These are phyloP conservation scores for Cronartium quercuum DNA, from an alignment of 1,284 basidiomycete genomes.

Conservation along the genomic window DNA sequence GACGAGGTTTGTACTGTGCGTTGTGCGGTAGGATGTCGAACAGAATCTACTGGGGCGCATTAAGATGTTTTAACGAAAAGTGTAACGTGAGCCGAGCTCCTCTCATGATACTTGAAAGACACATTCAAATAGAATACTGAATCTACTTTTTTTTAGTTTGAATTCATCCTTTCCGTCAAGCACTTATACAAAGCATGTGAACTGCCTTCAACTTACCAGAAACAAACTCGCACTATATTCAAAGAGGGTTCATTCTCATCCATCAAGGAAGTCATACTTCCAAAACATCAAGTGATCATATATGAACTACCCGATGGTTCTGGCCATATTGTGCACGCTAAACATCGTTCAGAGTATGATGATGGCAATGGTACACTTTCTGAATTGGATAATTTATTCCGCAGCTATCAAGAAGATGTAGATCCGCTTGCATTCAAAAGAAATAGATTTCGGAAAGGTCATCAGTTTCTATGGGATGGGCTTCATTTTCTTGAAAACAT, in stretches of 20 bases:
- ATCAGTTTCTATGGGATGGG: not conserved
- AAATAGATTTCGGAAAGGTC: conserved; percentile 3
- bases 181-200: not conserved
- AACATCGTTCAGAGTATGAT: not conserved
- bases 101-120: not conserved
- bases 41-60: conserved; percentile 25
- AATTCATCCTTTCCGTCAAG: conserved; percentile 1
- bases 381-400: not conserved
- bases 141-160: not conserved
- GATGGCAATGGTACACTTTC: not conserved
- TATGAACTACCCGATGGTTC: conserved; percentile 7
- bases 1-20: conserved; percentile 16
- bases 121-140: too few species aligned
- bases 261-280: not conserved
- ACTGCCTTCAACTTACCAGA: not conserved
- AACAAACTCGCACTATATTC: not conserved
- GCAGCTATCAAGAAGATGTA: conserved; percentile 2
- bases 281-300: not conserved
- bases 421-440: conserved; percentile 15
- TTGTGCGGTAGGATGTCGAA: conserved; percentile 18
- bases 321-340: conserved; percentile 18
- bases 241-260: not conserved
- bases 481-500: not conserved
- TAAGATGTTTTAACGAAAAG: conserved; percentile 20
- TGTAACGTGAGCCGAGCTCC: conserved; percentile 6